Conservation (phyloP, 106 monocot species). For the Dendrobium officinale region DNA sequence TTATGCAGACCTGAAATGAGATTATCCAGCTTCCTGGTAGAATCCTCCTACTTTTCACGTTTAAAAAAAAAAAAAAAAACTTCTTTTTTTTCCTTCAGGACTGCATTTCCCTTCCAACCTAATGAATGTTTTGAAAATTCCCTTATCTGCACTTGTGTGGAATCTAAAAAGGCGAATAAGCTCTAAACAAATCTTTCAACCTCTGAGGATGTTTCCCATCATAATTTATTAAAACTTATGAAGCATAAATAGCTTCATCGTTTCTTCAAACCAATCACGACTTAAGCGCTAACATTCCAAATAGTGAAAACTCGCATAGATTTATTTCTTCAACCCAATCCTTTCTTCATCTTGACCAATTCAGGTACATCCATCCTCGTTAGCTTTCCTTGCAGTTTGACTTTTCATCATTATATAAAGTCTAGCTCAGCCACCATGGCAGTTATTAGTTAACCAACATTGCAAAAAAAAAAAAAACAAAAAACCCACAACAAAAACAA, state of each 20-base stretch:
- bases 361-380: too few relatives aligned
- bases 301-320: too few relatives aligned
- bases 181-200: background rate
- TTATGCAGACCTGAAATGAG: too few relatives aligned
- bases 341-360: too few relatives aligned
- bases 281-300: background rate
- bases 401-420: background rate
- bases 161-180: background rate
- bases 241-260: background rate
- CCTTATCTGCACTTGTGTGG: background rate
- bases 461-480: too few relatives aligned
- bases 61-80: too few relatives aligned
- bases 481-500: too few relatives aligned
- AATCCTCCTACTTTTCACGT: too few relatives aligned
- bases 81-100: too few relatives aligned
- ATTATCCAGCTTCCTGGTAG: too few relatives aligned
- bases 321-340: too few relatives aligned
- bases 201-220: background rate
- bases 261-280: background rate
- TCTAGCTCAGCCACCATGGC: background rate
- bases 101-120: background rate
- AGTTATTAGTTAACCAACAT: too few relatives aligned
- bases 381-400: background rate
- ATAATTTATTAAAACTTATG: background rate
- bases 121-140: background rate